Percentiles rank a stretch among this genome's conserved stretches.
Evolutionary conservation across 2,329 filamentous ascomycete genomes (phyloP).

Genomic region (Trichocomaceae sp.): DNA sequence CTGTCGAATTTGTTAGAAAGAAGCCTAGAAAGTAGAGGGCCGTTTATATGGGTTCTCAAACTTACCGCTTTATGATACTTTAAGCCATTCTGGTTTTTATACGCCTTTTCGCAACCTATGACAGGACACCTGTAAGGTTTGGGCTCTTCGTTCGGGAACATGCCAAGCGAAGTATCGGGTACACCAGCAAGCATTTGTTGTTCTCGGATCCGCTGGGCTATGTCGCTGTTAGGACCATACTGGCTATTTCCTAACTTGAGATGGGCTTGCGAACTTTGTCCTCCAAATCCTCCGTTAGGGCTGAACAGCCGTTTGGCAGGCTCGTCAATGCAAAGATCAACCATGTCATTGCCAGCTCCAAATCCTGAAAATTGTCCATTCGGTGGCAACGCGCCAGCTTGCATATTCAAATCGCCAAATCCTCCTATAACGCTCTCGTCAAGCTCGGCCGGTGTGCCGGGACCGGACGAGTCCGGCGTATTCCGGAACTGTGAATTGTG

Average conservation of each 20-base stretch:
- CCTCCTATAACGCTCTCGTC: conserved; percentile 65
- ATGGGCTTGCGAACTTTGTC: conserved; percentile 59
- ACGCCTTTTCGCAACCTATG: conserved; percentile 97
- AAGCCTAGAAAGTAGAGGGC: not conserved
- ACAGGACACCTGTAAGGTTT: conserved; percentile 98
- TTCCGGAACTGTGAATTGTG: conserved; percentile 49
- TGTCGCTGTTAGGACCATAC: conserved; percentile 68
- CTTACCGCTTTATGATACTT: conserved; percentile 75
- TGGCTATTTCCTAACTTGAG: conserved; percentile 70
- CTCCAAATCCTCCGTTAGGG: conserved; percentile 63
- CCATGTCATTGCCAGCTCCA: conserved; percentile 45
- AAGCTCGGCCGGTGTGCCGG: conserved; percentile 65
- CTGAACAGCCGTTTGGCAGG: conserved; percentile 91
- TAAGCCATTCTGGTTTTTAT: conserved; percentile 98
- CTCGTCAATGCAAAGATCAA: conserved; percentile 73
- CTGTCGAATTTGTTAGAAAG: conserved; percentile 24
- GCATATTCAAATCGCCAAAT: conserved; percentile 56
- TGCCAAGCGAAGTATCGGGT: conserved; percentile 38
- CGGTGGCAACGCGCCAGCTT: conserved; percentile 39
- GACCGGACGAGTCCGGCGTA: conserved; percentile 61
- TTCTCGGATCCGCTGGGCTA: conserved; percentile 59
- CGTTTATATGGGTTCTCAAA: conserved; percentile 15
- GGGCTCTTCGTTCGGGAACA: conserved; percentile 70
- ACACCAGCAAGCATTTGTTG: conserved; percentile 57
- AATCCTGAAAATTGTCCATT: conserved; percentile 37